These are phyloP conservation scores for Ascochyta lentis DNA, from an alignment of 2,329 filamentous ascomycete species.

Conservation along the genomic window DNA sequence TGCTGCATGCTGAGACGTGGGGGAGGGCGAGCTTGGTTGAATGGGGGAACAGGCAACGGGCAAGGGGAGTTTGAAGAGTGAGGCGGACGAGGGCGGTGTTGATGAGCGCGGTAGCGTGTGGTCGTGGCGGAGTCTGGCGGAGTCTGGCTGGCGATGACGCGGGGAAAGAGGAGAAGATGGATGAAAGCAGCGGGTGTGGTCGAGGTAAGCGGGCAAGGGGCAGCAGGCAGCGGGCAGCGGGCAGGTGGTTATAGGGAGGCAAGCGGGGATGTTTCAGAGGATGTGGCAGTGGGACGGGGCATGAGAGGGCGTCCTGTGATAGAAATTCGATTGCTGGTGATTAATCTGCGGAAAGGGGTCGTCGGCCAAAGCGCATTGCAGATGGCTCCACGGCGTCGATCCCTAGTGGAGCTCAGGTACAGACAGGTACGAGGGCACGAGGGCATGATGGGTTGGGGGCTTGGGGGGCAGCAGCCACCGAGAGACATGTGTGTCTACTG, in stretches of 20 bases:
- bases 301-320: conserved; percentile 36
- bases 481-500: too few species aligned
- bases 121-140: too few species aligned
- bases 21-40: conserved; percentile 18
- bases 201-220: conserved; percentile 9
- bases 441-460: too few species aligned
- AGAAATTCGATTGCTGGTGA: conserved; percentile 12
- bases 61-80: neutral
- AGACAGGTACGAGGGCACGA: too few species aligned
- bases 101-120: neutral
- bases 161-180: neutral
- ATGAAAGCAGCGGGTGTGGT: conserved; percentile 5
- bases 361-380: conserved; percentile 1
- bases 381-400: conserved; percentile 9
- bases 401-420: conserved; percentile 10
- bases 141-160: neutral
- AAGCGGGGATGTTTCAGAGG: conserved; percentile 39
- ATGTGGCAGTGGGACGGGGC: conserved; percentile 26
- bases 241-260: conserved; percentile 22
- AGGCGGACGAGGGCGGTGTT: conserved; percentile 2
- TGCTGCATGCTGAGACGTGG: conserved; percentile 32
- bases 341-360: conserved; percentile 18
- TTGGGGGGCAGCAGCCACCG: neutral
- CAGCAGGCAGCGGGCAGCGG: too few species aligned
- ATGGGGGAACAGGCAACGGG: neutral